Percentiles rank a stretch among this genome's conserved stretches.
Conservation (phyloP, 1,284 basidiomycete species). For the Coniophora puteana region DNA sequence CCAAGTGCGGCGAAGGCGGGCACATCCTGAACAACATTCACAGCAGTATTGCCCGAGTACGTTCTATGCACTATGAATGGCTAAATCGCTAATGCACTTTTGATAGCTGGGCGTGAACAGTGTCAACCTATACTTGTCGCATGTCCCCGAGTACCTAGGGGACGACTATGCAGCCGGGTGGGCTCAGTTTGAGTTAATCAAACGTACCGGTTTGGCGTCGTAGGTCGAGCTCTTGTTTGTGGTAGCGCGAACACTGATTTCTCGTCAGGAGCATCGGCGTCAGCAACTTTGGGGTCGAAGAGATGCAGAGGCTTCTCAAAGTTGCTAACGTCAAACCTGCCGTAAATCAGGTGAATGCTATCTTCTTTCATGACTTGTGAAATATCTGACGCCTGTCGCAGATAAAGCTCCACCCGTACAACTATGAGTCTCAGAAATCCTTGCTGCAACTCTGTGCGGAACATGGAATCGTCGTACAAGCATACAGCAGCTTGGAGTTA, state of each 20-base stretch:
- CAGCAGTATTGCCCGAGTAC: slow-evolving; percentile 37
- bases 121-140: slow-evolving; percentile 73
- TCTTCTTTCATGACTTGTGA: not conserved
- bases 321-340: slow-evolving; percentile 61
- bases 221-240: slow-evolving; percentile 20
- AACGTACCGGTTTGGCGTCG: slow-evolving; percentile 60
- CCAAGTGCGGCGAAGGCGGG: slow-evolving; percentile 47
- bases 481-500: slow-evolving; percentile 65
- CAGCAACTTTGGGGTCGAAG: slow-evolving; percentile 64
- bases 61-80: too few relatives aligned
- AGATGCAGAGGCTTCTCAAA: slow-evolving; percentile 58
- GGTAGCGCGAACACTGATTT: not conserved
- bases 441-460: slow-evolving; percentile 55
- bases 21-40: slow-evolving; percentile 33
- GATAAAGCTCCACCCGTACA: slow-evolving; percentile 73
- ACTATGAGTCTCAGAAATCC: slow-evolving; percentile 47
- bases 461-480: slow-evolving; percentile 69
- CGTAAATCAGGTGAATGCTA: slow-evolving; percentile 63
- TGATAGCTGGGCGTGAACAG: slow-evolving; percentile 60
- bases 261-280: slow-evolving; percentile 70
- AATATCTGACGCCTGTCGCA: slow-evolving; percentile 17
- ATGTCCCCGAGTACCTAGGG: slow-evolving; percentile 42
- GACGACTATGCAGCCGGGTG: slow-evolving; percentile 57
- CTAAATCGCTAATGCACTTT: not conserved
- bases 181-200: slow-evolving; percentile 64